A percentile compares a stretch with the other conserved stretches of the same genome.
Evolutionary conservation across 2,329 filamentous ascomycete species (phyloP).

Genomic region (Arthroderma sp.): DNA sequence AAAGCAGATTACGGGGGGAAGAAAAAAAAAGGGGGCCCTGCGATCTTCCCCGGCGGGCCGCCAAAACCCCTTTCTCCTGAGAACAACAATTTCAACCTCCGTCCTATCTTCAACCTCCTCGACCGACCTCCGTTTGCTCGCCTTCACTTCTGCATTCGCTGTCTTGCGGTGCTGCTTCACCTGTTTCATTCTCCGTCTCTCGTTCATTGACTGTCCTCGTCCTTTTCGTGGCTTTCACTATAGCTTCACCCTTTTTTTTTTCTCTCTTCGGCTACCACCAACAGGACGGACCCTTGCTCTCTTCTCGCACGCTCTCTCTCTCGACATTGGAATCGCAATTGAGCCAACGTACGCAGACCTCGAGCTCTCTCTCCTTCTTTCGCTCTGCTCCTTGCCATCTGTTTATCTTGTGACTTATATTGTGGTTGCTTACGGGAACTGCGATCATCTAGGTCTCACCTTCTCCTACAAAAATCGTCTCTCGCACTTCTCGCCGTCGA

Average conservation of each 20-base stretch:
- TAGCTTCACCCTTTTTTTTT: not conserved
- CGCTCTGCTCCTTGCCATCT: slow-evolving; percentile 13
- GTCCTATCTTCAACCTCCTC: slow-evolving; percentile 19
- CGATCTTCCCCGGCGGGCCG: not conserved
- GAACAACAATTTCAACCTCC: slow-evolving; percentile 3
- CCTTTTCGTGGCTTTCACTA: not conserved
- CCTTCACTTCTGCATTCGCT: slow-evolving; percentile 26
- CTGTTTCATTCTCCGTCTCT: slow-evolving; percentile 12
- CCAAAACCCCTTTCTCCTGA: not conserved
- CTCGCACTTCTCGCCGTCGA: not conserved
- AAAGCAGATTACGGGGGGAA: not conserved
- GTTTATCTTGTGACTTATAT: slow-evolving; percentile 8
- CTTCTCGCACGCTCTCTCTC: not conserved
- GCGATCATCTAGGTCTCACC: not conserved
- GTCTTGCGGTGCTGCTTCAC: slow-evolving; percentile 18
- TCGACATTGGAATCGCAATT: slow-evolving; percentile 17
- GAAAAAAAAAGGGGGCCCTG: not conserved
- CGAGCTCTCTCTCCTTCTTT: slow-evolving; percentile 1
- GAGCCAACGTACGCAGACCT: not conserved
- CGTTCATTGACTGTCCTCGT: not conserved
- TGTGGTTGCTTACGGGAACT: slow-evolving; percentile 7
- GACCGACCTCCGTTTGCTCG: slow-evolving; percentile 7
- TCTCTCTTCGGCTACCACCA: not conserved
- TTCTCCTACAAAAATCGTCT: not conserved
- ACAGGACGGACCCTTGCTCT: not conserved